Evolutionary conservation across 2,329 filamentous ascomycete genomes (phyloP), one percentile per base, ranked within the genome.

Genomic region (Aureobasidium sp.): DNA sequence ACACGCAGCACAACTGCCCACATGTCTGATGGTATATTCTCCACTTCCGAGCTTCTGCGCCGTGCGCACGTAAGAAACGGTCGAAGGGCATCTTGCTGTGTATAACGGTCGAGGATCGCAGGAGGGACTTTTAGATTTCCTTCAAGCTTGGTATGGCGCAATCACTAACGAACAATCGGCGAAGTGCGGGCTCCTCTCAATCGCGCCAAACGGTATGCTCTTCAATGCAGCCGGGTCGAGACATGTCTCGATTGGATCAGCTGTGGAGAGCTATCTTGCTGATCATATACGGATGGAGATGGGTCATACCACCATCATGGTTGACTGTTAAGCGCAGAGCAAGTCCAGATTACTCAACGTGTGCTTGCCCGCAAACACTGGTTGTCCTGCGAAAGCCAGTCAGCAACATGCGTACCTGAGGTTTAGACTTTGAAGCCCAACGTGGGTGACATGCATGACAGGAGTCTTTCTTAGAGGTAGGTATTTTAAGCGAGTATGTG

Each of bases 391-490:
- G 41, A 9, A 23, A 23, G 41, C 34, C 34, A 37, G 10, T 13
- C 34, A 37, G 12, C 13, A 6, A 23, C 5, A 10, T 8, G 39
- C 20, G 6, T 42, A n/a, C 39, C 17, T 42, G 39, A 42, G 39
- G 39, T 42, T 42, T 27, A 47, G 29, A 51, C 47, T 51, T 34
- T 15, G 10, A 34, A 29, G 26, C n/a, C n/a, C 51, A 37, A 55
- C 36, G 51, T 55, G 51, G 10, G 20, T 55, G 9, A n/a, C 36
- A 55, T 23, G 26, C 51, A 55, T 55, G 51, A 55, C 51, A 55
- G 51, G 37, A 37, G 51, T 15, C 51, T 55, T 39, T 10, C 23
- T 13, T 13, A 27, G 12, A 29, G 4, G 23, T 32, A 32, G 51
- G 37, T 13, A 41, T 41, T 2, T n/a, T n/a, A 13, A 42, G 51